Base-by-base conservation (phyloP, 2,329 filamentous ascomycete genomes). In the Aspergillus jensenii region DNA sequence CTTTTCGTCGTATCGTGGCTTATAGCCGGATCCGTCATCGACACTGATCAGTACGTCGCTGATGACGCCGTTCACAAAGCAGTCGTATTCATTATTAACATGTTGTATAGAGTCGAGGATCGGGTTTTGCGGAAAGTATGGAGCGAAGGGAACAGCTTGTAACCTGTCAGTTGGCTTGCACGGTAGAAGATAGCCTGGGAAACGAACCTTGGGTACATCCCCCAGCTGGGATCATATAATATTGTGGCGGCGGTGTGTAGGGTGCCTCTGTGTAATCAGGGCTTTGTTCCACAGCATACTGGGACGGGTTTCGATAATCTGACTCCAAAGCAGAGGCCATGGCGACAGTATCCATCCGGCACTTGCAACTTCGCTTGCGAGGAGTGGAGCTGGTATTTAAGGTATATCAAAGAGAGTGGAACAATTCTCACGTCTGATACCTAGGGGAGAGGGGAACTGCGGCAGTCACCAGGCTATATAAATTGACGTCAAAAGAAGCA, bases 21-120 rank as follows among this genome's bases (percentile, higher is more conserved):
- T 49, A 27, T 37, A 23, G 14, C 46, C 19, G 12, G 43, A 5
- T 17, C 49, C 51, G 3, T 58, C 51, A 6, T 58, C 56, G 3
- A 48, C 41, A 4, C 33, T 51, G 17, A 55, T n/a, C 9, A 58
- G 49, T 6, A 55, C 56, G 14, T 58, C 37, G 51, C 51, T 37
- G 25, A 58, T 37, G 17, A 58, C 56, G n/a, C 46, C 46, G 31
- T 54, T 46, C 15, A 58, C 45, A 19, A 58, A 53, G 39, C 17
- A 49, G 25, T 58, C 51, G 49, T 58, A 58, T 43, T 58, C 45
- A 9, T 14, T 40, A 39, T 25, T 40, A 9, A 46, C 33, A 12
- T 50, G 41, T n/a, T 50, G 35, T 6, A 51, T 25, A 6, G 51
- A 48, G 45, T 19, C 31, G 19, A 31, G 12, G 14, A 47, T 9